These are phyloP conservation scores for Gynandropsis gynandra DNA, from an alignment of 345 rosid species.

Conservation along the genomic window DNA sequence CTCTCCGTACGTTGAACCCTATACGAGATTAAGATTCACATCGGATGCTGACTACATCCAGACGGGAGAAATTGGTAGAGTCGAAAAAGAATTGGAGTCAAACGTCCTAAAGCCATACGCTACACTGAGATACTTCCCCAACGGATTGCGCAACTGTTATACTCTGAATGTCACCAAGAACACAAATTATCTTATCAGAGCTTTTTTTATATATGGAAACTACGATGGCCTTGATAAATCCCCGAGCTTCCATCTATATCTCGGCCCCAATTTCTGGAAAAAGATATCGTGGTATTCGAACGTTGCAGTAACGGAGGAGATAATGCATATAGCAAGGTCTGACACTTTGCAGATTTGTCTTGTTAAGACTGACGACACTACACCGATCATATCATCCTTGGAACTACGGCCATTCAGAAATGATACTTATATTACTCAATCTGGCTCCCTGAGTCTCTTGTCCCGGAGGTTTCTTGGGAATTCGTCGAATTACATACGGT, in stretches of 20 bases:
- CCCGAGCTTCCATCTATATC: slow-evolving; percentile 26
- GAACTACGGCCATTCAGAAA: slow-evolving; percentile 16
- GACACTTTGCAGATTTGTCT: slow-evolving; percentile 28
- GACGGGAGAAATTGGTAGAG: slow-evolving; percentile 19
- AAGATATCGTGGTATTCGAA: too few species aligned
- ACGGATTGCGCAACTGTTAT: slow-evolving; percentile 36
- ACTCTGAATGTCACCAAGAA: slow-evolving; percentile 19
- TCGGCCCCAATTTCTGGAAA: slow-evolving; percentile 29
- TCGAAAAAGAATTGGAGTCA: not conserved
- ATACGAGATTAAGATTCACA: slow-evolving; percentile 20
- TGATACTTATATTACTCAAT: slow-evolving; percentile 2
- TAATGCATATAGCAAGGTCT: slow-evolving; percentile 19
- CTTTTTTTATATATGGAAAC: slow-evolving; percentile 24
- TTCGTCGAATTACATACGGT: not conserved
- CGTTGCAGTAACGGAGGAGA: slow-evolving; percentile 26
- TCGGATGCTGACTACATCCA: slow-evolving; percentile 25
- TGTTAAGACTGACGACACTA: slow-evolving; percentile 17
- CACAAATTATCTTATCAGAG: slow-evolving; percentile 30
- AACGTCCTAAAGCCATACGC: slow-evolving; percentile 1
- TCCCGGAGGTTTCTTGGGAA: not conserved
- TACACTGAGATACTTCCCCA: slow-evolving; percentile 32
- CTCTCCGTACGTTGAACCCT: slow-evolving; percentile 19
- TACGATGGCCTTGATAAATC: slow-evolving; percentile 13
- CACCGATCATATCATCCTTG: slow-evolving; percentile 23
- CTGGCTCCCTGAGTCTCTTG: slow-evolving; percentile 14